phyloP scores from a whole-genome alignment of 345 rosid species.

The Lumnitzera littorea region DNA sequence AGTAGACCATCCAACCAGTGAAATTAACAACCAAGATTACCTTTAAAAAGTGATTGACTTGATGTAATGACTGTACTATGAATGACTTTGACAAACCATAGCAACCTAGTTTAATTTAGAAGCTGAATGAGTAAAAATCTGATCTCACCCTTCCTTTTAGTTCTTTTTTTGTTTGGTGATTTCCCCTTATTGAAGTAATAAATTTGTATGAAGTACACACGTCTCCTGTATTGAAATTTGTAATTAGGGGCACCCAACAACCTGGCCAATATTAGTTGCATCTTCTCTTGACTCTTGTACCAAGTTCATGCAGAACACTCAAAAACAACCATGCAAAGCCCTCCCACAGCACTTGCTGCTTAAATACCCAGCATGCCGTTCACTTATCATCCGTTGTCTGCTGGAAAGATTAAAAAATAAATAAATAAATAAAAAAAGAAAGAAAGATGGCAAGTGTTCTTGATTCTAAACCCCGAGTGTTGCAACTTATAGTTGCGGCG shows the following conservation, averaged over 20 bases:
- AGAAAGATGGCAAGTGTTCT: background rate
- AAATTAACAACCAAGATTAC: too few species aligned
- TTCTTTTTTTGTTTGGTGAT: slow-evolving; percentile 11
- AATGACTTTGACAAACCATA: too few species aligned
- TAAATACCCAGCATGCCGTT: background rate
- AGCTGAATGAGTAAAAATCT: too few species aligned
- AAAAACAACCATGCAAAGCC: slow-evolving; percentile 3
- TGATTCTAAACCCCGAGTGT: background rate
- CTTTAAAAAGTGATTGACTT: too few species aligned
- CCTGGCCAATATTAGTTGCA: slow-evolving; percentile 59
- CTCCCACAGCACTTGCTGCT: background rate
- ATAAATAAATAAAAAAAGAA: too few species aligned
- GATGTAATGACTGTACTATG: too few species aligned
- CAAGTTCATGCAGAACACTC: slow-evolving; percentile 7
- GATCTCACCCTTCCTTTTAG: background rate
- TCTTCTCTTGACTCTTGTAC: slow-evolving; percentile 48
- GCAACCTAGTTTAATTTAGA: too few species aligned
- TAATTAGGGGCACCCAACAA: slow-evolving; percentile 24
- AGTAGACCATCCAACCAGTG: too few species aligned
- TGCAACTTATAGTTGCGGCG: slow-evolving; percentile 9
- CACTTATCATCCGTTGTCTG: background rate
- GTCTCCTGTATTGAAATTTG: background rate
- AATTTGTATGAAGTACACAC: background rate
- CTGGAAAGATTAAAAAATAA: background rate
- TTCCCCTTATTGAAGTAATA: slow-evolving; percentile 4